These are phyloP conservation scores for Platanus orientalis DNA, from an alignment of 164 flowering plant species.

Conservation along the genomic window DNA sequence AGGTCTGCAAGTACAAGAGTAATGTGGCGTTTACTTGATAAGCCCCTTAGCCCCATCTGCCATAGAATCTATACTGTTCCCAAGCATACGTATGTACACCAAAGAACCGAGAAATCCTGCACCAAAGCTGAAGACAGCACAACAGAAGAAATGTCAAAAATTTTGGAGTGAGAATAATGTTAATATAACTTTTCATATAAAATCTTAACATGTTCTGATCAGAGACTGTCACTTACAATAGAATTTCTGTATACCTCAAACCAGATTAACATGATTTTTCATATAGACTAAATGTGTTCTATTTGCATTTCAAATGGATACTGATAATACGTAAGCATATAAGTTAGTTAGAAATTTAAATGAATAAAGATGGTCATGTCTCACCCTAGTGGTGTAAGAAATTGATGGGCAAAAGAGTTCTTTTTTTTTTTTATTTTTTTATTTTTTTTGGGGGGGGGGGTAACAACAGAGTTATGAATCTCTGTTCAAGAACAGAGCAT, in stretches of 20 bases:
- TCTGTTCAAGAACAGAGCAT: not conserved
- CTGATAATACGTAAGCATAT: not conserved
- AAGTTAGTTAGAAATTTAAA: too few relatives aligned
- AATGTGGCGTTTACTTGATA: conserved; percentile 50
- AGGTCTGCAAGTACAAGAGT: not conserved
- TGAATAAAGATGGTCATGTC: not conserved
- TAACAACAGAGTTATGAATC: too few relatives aligned
- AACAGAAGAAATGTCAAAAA: not conserved
- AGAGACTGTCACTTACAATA: not conserved
- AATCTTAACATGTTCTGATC: not conserved
- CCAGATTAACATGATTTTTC: not conserved
- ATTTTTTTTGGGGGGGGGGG: too few relatives aligned
- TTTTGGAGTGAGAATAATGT: not conserved
- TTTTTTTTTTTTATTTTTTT: too few relatives aligned
- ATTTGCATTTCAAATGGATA: not conserved
- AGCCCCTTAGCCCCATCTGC: conserved; percentile 77
- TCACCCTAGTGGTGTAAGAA: not conserved
- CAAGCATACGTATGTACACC: conserved; percentile 88
- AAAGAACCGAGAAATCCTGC: conserved; percentile 89
- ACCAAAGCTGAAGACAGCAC: conserved; percentile 60
- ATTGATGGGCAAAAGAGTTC: not conserved
- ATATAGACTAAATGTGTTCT: not conserved
- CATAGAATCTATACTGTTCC: conserved; percentile 75
- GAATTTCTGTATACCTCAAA: not conserved
- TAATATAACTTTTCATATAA: not conserved